Evolutionary conservation across 2,329 filamentous ascomycete species (phyloP), one percentile per base, ranked within the genome.

Genomic region (Lasiodiplodia theobromae): DNA sequence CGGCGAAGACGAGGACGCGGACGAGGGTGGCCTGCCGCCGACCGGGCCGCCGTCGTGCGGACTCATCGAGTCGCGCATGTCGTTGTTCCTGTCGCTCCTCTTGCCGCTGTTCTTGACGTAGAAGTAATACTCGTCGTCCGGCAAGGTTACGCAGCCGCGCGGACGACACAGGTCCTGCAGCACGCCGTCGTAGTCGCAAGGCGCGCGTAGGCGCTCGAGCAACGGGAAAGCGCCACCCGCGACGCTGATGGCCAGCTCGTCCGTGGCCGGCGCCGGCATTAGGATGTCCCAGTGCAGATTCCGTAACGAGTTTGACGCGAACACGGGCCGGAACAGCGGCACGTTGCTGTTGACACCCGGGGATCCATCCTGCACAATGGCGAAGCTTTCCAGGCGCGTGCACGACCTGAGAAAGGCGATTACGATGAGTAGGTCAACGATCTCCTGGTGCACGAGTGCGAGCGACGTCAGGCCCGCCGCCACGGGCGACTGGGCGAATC

Each of bases 111-210:
- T 11, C 18, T 57, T 37, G 31, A 38, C 31, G 18, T 21, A 18
- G 21, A 23, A 34, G 18, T n/a, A 38, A 10, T 23, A 40, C 28
- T 28, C 54, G 44, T 67, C 65, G n/a, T 38, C 38, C 4, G 54
- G 53, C 44, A 38, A 79, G 51, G 88, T 84, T 23, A 87, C 81
- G 37, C 83, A 83, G 37, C 86, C 86, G 4, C 85, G 80, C 0
- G 91, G 91, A 53, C 85, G 86, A 77, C 92, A 94, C 1, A 93
- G 83, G 1, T 83, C 80, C 78, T 94, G 92, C 70, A 94, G 88
- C 8, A 87, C 72, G 31, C 91, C 92, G 5, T 92, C 86, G 1
- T 90, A 86, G 71, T 94, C 92, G 68, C 88, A 88, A 1, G 91
- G 92, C 0, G 88, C 83, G 66, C 91, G 87, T 21, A 94, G 79